These are phyloP conservation scores for Hsuehochloa calcarea DNA, from an alignment of 176 grass and related monocot genomes.

Conservation along the genomic window DNA sequence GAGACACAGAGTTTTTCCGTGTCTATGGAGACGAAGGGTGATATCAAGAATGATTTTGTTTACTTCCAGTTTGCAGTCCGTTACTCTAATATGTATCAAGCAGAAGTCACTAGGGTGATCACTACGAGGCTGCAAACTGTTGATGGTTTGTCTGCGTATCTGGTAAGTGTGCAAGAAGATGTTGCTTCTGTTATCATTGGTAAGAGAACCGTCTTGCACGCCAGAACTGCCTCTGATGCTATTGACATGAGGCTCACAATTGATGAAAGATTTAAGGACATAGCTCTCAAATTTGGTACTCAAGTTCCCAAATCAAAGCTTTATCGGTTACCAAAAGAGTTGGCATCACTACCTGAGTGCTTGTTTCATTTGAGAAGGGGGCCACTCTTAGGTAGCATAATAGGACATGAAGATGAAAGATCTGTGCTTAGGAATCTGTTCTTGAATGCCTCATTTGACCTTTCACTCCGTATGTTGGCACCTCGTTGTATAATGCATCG, in stretches of 20 bases:
- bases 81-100: constrained; percentile 81
- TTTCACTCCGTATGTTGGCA: constrained; percentile 83
- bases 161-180: constrained; percentile 73
- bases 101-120: constrained; percentile 87
- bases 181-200: constrained; percentile 72
- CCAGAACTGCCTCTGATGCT: constrained; percentile 63
- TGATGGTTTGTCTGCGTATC: constrained; percentile 75
- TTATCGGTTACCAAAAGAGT: constrained; percentile 79
- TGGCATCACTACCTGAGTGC: constrained; percentile 71
- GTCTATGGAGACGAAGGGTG: constrained; percentile 86
- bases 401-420: constrained; percentile 94
- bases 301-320: constrained; percentile 83
- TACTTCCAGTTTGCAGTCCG: constrained; percentile 92
- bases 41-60: constrained; percentile 83
- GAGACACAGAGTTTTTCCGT: constrained; percentile 88
- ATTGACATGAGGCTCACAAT: constrained; percentile 63
- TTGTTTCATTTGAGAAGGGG: constrained; percentile 98
- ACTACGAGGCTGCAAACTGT: constrained; percentile 70
- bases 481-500: constrained; percentile 91
- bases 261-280: constrained; percentile 92
- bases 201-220: constrained; percentile 67
- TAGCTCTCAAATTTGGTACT: constrained; percentile 81
- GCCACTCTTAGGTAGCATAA: constrained; percentile 88
- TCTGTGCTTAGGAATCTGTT: constrained; percentile 89
- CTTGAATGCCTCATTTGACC: constrained; percentile 80